Evolutionary conservation across 2,329 filamentous ascomycete species (phyloP).

Genomic region (Nigrospora osmanthi): DNA sequence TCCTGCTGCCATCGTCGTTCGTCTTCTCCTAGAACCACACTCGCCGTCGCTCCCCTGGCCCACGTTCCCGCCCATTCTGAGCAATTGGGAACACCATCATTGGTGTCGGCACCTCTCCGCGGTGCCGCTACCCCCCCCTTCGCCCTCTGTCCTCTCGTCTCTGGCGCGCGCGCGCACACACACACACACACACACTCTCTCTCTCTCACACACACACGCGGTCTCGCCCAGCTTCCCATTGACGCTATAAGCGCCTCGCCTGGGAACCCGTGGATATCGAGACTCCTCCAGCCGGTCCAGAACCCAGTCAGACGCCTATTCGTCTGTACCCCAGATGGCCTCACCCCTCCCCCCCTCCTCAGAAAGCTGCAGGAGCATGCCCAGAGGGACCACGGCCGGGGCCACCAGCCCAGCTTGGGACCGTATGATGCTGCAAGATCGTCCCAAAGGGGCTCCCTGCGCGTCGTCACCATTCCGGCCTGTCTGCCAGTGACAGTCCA

Average conservation of each 20-base stretch:
- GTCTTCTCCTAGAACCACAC: conserved; percentile 3
- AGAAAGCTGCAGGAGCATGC: conserved; percentile 2
- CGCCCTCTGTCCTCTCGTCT: no score
- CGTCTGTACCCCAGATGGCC: conserved; percentile 3
- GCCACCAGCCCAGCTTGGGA: no score
- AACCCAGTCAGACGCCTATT: conserved; percentile 2
- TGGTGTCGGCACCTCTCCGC: conserved; percentile 2
- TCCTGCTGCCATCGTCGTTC: neutral
- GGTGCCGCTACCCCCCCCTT: neutral
- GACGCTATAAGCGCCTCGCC: conserved; percentile 5
- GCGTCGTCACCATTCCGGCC: no score
- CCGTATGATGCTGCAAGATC: no score
- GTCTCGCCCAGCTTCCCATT: conserved; percentile 1
- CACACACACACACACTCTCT: no score
- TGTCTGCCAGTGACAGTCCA: no score
- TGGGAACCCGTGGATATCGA: neutral
- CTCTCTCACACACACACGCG: no score
- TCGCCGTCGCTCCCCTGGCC: neutral
- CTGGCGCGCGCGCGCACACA: no score
- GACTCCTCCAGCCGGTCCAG: neutral
- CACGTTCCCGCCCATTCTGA: neutral
- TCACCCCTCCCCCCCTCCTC: neutral
- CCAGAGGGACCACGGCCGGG: neutral
- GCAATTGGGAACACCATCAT: neutral
- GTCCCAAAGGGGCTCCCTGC: no score